Conservation (phyloP, 768 basidiomycete genomes). For the Suillus decipiens region DNA sequence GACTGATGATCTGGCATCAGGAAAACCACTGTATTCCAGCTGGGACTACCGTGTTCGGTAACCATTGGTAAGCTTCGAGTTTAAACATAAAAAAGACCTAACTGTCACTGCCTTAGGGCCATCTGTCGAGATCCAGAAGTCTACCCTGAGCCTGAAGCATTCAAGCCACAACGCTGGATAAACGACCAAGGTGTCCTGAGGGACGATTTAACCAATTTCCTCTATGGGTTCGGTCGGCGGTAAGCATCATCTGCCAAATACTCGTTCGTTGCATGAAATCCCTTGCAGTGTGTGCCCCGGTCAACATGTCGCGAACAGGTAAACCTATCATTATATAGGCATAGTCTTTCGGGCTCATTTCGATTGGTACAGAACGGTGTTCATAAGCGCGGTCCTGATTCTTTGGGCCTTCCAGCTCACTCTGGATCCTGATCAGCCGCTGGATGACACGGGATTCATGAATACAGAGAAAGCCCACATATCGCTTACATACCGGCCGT, state of each 20-base stretch:
- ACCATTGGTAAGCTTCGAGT: constrained; percentile 17
- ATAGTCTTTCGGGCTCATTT: background rate
- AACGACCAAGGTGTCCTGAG: background rate
- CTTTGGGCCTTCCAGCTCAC: constrained; percentile 40
- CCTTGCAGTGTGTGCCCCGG: constrained; percentile 51
- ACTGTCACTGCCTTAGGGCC: background rate
- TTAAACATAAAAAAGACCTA: background rate
- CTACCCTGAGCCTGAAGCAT: background rate
- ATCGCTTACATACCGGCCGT: constrained; percentile 43
- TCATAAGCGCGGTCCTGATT: constrained; percentile 59
- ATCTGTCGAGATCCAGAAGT: background rate
- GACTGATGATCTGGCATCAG: constrained; percentile 16
- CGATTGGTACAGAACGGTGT: constrained; percentile 46
- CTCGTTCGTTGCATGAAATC: background rate
- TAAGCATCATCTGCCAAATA: constrained; percentile 26
- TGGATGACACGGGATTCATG: constrained; percentile 52
- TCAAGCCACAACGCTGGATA: background rate
- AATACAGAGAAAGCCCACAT: constrained; percentile 27
- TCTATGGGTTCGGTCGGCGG: constrained; percentile 54
- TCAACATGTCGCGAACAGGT: constrained; percentile 4
- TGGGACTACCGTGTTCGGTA: constrained; percentile 19
- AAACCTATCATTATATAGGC: constrained; percentile 31
- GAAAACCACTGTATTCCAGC: constrained; percentile 14
- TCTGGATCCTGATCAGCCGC: background rate
- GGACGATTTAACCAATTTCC: constrained; percentile 46